A percentile compares a stretch with the other conserved stretches of the same genome.
Evolutionary conservation across 768 basidiomycete species (phyloP).

Genomic region (Porpolomopsis calyptriformis): DNA sequence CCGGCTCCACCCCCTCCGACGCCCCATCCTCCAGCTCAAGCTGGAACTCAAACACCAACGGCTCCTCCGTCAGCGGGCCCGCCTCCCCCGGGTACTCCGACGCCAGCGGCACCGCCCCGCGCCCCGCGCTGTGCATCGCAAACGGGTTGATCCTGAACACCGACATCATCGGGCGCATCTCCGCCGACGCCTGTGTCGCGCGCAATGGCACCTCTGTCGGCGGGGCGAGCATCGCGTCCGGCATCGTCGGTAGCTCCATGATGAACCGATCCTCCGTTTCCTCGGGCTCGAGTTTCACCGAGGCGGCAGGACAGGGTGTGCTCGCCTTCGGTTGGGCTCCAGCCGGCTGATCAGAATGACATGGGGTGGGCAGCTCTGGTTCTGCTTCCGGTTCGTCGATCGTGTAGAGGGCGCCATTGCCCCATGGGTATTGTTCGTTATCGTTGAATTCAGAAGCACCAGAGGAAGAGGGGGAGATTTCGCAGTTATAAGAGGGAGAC

Average conservation of each 20-base stretch:
- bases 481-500: slow-evolving; percentile 10
- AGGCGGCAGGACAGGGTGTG: not conserved
- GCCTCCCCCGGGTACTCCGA: slow-evolving; percentile 43
- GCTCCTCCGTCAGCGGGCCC: slow-evolving; percentile 49
- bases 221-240: slow-evolving; percentile 28
- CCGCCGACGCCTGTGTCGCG: slow-evolving; percentile 58
- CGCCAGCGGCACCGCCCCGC: slow-evolving; percentile 22
- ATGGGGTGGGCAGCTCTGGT: not conserved
- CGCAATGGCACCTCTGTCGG: slow-evolving; percentile 64
- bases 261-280: slow-evolving; percentile 33
- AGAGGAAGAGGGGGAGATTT: slow-evolving; percentile 16
- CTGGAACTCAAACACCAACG: slow-evolving; percentile 58
- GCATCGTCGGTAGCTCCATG: slow-evolving; percentile 29
- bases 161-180: slow-evolving; percentile 70
- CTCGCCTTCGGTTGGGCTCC: not conserved
- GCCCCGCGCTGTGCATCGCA: slow-evolving; percentile 45
- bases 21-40: slow-evolving; percentile 24
- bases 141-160: slow-evolving; percentile 72
- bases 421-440: not conserved
- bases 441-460: slow-evolving; percentile 12
- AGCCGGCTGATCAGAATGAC: not conserved
- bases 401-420: slow-evolving; percentile 5
- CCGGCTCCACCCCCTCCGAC: not conserved
- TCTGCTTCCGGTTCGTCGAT: slow-evolving; percentile 2
- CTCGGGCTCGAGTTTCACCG: slow-evolving; percentile 26